These are phyloP conservation scores for Beta lomatogona DNA, from an alignment of 179 eudicot species.

Conservation along the genomic window DNA sequence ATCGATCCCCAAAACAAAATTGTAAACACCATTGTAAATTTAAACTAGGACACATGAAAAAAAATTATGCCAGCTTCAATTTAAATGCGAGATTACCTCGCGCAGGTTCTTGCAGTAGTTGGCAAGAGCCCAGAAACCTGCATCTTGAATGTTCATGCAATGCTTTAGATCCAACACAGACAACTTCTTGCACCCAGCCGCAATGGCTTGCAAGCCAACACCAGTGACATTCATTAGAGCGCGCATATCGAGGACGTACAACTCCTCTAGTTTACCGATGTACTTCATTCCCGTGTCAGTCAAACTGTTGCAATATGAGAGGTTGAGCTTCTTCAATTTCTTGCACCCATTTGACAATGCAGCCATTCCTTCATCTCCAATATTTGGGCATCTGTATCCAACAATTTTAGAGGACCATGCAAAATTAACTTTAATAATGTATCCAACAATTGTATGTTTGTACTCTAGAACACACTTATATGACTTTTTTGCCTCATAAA, in stretches of 20 bases:
- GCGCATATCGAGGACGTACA: constrained; percentile 71
- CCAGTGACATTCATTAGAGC: constrained; percentile 47
- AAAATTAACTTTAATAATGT: not conserved
- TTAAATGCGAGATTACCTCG: constrained; percentile 46
- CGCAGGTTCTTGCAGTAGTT: constrained; percentile 54
- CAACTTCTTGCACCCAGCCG: constrained; percentile 65
- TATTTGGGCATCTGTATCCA: constrained; percentile 54
- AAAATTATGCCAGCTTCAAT: not conserved
- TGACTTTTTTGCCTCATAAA: too few relatives aligned
- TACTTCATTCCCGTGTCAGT: constrained; percentile 65
- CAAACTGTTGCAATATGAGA: constrained; percentile 63
- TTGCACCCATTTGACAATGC: constrained; percentile 73
- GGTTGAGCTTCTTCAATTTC: constrained; percentile 59
- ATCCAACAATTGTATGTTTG: too few relatives aligned
- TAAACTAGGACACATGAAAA: too few relatives aligned
- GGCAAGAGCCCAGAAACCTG: constrained; percentile 74
- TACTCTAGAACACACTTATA: too few relatives aligned
- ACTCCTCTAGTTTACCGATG: constrained; percentile 54
- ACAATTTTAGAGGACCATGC: not conserved
- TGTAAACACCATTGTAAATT: too few relatives aligned
- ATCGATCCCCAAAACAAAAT: too few relatives aligned
- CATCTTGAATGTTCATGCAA: constrained; percentile 60
- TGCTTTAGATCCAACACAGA: constrained; percentile 66
- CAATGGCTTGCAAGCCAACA: constrained; percentile 58
- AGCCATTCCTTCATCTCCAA: constrained; percentile 70